Base-by-base conservation (phyloP, 495 filamentous ascomycete species). In the Tuber umbilicatum region DNA sequence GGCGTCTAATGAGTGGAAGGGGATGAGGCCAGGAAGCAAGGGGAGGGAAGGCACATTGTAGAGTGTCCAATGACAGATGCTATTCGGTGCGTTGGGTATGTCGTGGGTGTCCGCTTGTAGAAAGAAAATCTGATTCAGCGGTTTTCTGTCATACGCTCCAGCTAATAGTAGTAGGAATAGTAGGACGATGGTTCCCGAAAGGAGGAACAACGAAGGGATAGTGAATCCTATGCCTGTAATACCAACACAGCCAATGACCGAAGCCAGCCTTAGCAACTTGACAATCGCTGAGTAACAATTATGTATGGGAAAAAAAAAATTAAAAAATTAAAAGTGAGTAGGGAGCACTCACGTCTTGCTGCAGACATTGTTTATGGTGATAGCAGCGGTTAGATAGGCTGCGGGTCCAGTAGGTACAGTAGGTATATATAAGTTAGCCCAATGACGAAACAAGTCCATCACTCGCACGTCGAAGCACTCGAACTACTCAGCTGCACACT, bases 121-220 rank as follows among this genome's bases (percentile, higher is more conserved):
- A 83, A 92, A 91, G 84, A 89, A 92, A 83, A 91, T 88, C 70
- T 87, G 73, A 82, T 91, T 88, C 60, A 89, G 82, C 17, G 91
- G 91, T n/a, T 74, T 86, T 68, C 80, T 75, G 78, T 90, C 87
- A 70, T 83, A 83, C 2, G 82, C 84, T 43, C 91, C 91, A 71
- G 86, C 91, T 47, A 92, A 85, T 37, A 92, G 81, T 64, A 89
- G 86, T 71, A 93, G 84, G 83, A 92, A 89, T 73, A 90, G 88
- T 73, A 93, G 82, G 69, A 92, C 83, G 73, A 89, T 83, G 68
- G 89, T 85, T 73, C 87, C 87, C 41, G 89, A 88, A 78, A 88
- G 87, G 76, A 92, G 86, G 81, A 93, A 84, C 72, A 92, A 85
- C 81, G 91, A 88, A 27, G 86, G 73, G 73, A 91, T 81, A 76